Conservation (phyloP, 1,139 yeast genomes). For the Magnusiomyces paraingens region DNA sequence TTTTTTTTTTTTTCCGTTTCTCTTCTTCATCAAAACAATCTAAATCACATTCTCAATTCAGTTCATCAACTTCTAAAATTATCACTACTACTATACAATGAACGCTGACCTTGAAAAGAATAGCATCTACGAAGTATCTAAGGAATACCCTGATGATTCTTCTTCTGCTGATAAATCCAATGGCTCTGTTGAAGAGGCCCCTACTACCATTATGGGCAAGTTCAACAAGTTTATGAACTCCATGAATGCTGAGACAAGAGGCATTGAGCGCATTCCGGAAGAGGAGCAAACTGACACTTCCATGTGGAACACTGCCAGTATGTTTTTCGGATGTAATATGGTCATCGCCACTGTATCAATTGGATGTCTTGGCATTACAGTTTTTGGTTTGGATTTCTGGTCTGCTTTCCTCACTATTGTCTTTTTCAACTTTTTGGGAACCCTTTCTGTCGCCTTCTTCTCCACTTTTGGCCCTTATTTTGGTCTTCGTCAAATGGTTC, state of each 20-base stretch:
- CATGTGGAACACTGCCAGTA: slow-evolving; percentile 64
- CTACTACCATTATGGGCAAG: no score
- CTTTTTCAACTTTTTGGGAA: slow-evolving; percentile 69
- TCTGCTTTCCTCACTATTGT: slow-evolving; percentile 55
- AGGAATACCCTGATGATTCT: no score
- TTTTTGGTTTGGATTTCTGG: slow-evolving; percentile 53
- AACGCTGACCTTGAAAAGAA: no score
- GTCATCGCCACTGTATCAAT: slow-evolving; percentile 78
- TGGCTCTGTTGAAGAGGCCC: no score
- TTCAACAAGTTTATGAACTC: no score
- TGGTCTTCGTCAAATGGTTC: slow-evolving; percentile 83
- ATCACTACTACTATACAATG: no score
- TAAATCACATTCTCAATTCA: no score
- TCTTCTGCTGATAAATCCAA: no score
- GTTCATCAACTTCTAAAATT: no score
- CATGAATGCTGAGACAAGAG: slow-evolving; percentile 48
- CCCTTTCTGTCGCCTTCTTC: slow-evolving; percentile 72
- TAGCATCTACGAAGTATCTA: no score
- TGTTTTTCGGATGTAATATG: slow-evolving; percentile 92
- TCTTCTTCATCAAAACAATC: no score
- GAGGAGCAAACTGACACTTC: slow-evolving; percentile 60
- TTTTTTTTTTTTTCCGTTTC: no score
- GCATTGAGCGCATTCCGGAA: slow-evolving; percentile 62
- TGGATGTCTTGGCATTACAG: slow-evolving; percentile 67
- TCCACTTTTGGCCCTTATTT: slow-evolving; percentile 77